Evolutionary conservation across 768 basidiomycete species (phyloP), one percentile per base, ranked within the genome.

Genomic region (Strobilomyces confusus): DNA sequence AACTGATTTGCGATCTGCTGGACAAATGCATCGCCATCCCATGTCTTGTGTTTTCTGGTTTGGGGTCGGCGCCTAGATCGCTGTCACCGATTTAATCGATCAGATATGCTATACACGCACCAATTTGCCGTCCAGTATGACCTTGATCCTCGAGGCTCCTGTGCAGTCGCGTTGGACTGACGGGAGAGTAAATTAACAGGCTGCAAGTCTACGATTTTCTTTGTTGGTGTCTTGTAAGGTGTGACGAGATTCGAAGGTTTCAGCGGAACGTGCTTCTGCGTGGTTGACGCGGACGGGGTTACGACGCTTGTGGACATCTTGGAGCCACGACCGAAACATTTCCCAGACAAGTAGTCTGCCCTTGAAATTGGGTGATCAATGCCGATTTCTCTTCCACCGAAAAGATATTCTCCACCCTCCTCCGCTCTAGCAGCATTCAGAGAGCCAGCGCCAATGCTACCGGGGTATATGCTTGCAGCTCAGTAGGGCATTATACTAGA

Each of bases 11-110:
- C 75, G 32, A 69, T 65, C 34, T 75, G 73, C 29, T 81, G 80
- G 23, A 87, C 73, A 67, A 79, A 87, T 9, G 78, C 83, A 56
- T 86, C 89, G 3, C 86, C 90, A 52, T 93, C 91, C 92, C 93
- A 94, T 0, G 84, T 88, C 64, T 89, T 88, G 60, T 91, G 80
- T 69, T 93, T 93, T 73, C 78, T 89, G 5, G 70, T 71, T 62
- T 84, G 81, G 13, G 75, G 80, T 60, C 85, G 88, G 34, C 91
- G 79, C 89, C 91, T 90, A 51, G 6, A 23, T 36, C 44, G 42
- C 14, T 20, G 40, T 58, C 49, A 45, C 34, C 46, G 38, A 41
- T 30, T 26, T 54, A 51, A 40, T 15, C 34, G 44, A 37, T 12
- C 36, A 53, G 41, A 22, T 38, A 26, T 38, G 32, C 5, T 26